phyloP scores from a whole-genome alignment of 2,329 filamentous ascomycete genomes.

The Geosmithia morbida region DNA sequence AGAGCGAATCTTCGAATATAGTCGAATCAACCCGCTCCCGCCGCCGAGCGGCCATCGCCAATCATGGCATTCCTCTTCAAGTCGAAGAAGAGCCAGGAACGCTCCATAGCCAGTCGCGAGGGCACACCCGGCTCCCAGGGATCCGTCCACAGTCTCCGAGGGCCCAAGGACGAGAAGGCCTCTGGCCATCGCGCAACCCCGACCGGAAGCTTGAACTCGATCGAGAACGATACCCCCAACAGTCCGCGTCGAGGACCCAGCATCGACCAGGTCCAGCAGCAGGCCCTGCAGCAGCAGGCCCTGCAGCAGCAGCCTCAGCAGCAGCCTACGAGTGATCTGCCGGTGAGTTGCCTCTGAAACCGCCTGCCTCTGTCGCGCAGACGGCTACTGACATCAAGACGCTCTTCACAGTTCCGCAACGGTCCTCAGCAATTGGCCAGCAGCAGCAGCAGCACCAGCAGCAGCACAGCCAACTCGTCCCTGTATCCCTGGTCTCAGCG shows the following conservation, averaged over 20 bases:
- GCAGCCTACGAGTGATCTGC: slow-evolving; percentile 12
- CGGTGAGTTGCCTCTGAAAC: slow-evolving; percentile 19
- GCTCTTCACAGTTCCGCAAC: slow-evolving; percentile 37
- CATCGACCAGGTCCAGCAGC: slow-evolving; percentile 30
- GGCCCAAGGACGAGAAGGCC: slow-evolving; percentile 37
- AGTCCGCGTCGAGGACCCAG: slow-evolving; percentile 47
- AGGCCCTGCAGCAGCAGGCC: slow-evolving; percentile 10
- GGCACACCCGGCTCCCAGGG: slow-evolving; percentile 31
- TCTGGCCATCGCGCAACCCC: slow-evolving; percentile 46
- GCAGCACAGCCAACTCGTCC: slow-evolving; percentile 55
- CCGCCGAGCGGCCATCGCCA: slow-evolving; percentile 24
- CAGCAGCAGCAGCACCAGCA: slow-evolving; percentile 31
- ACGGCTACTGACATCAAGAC: background rate
- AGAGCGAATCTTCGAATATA: background rate
- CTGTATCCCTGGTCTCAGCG: slow-evolving; percentile 95
- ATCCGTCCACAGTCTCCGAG: slow-evolving; percentile 32
- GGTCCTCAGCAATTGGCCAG: slow-evolving; percentile 25
- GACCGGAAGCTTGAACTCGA: slow-evolving; percentile 63
- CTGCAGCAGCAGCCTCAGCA: slow-evolving; percentile 11
- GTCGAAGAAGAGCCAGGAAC: slow-evolving; percentile 62
- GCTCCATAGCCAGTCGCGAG: slow-evolving; percentile 40
- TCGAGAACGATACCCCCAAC: slow-evolving; percentile 41
- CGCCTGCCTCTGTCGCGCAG: background rate
- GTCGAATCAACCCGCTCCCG: slow-evolving; percentile 4
- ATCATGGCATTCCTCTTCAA: slow-evolving; percentile 74